phyloP scores from a whole-genome alignment of 352 stramenopile species.

The Globisporangium camurandrum region DNA sequence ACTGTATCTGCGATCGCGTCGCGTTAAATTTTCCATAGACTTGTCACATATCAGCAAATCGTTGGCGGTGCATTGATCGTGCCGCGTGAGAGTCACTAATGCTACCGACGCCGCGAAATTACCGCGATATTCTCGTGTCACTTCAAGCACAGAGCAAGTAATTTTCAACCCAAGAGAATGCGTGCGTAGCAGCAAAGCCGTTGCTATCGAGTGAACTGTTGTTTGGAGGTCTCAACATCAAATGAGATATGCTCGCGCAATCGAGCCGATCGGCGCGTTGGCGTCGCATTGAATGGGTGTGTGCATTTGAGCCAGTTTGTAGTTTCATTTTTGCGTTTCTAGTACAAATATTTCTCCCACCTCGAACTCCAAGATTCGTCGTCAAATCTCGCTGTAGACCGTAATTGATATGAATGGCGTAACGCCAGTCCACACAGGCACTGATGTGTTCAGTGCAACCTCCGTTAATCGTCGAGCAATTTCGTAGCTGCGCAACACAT shows the following conservation, averaged over 20 bases:
- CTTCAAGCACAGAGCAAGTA: too few relatives aligned
- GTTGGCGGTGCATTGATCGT: not conserved
- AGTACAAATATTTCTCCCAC: too few relatives aligned
- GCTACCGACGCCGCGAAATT: not conserved
- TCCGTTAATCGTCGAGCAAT: not conserved
- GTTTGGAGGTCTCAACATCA: too few relatives aligned
- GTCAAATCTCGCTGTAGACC: not conserved
- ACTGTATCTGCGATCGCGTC: slow-evolving; percentile 12
- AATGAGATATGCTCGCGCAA: not conserved
- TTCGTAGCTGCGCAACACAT: slow-evolving; percentile 18
- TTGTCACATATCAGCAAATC: not conserved
- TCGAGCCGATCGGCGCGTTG: too few relatives aligned
- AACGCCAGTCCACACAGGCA: not conserved
- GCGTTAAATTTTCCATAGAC: not conserved
- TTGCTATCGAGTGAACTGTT: too few relatives aligned
- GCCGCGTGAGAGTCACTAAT: not conserved
- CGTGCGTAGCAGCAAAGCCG: too few relatives aligned
- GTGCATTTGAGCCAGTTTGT: too few relatives aligned
- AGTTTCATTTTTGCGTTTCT: too few relatives aligned
- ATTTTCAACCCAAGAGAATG: too few relatives aligned
- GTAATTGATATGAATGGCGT: not conserved
- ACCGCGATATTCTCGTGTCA: too few relatives aligned
- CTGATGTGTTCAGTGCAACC: not conserved
- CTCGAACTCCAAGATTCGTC: not conserved
- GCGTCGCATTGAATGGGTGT: too few relatives aligned